Conservation (phyloP, 176 grass and related monocot genomes). For the Avena atlantica region DNA sequence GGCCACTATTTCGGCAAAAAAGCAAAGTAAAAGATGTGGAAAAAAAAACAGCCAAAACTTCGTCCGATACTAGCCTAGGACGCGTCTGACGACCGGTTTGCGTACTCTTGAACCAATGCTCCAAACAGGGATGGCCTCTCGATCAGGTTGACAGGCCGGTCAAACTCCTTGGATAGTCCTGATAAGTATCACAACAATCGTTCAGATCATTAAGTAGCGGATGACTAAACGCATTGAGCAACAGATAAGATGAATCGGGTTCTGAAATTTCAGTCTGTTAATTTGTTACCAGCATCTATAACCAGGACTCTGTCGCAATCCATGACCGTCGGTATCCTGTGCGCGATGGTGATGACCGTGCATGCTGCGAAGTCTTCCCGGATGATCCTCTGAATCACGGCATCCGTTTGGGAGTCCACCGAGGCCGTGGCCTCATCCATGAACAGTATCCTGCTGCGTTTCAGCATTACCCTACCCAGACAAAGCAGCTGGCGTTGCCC, state of each 20-base stretch:
- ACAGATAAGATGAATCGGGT: background rate
- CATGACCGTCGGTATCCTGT: conserved; percentile 98
- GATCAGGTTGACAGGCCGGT: conserved; percentile 65
- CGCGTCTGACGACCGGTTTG: conserved; percentile 70
- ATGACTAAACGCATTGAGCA: background rate
- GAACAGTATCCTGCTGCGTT: conserved; percentile 78
- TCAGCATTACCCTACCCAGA: conserved; percentile 86
- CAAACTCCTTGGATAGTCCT: conserved; percentile 86
- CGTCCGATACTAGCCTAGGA: background rate
- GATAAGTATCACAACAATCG: background rate
- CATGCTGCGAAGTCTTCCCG: conserved; percentile 82
- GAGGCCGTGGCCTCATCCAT: conserved; percentile 98
- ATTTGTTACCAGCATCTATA: conserved; percentile 75
- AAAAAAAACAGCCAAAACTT: background rate
- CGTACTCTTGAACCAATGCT: conserved; percentile 92
- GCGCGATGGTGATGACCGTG: conserved; percentile 96
- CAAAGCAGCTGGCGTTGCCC: conserved; percentile 90
- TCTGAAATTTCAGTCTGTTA: background rate
- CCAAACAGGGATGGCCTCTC: conserved; percentile 85
- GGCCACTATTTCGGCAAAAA: background rate
- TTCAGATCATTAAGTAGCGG: conserved; percentile 8
- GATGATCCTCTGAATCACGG: conserved; percentile 89
- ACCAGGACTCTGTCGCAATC: conserved; percentile 88
- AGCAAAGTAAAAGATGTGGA: background rate
- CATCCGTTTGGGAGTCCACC: conserved; percentile 91